Conservation (phyloP, 331 rosid species). For the Prunus yedoensis region DNA sequence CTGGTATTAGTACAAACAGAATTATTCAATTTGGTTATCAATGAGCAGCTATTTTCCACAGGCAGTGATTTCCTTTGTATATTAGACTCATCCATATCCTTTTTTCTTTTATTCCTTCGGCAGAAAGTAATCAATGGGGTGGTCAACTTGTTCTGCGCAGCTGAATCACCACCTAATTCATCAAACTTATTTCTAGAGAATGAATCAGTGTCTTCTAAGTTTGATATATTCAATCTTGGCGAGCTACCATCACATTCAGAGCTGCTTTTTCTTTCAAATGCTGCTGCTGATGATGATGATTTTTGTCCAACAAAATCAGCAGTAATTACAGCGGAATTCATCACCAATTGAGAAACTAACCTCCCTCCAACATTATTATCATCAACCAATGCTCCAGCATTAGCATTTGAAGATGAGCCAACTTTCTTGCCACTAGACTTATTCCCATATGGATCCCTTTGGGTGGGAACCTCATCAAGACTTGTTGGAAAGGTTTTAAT, state of each 20-base stretch:
- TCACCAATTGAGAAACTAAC: conserved; percentile 22
- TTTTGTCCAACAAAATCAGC: conserved; percentile 27
- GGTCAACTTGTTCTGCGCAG: conserved; percentile 12
- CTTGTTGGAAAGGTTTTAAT: conserved; percentile 4
- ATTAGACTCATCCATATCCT: conserved; percentile 27
- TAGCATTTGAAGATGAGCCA: conserved; percentile 30
- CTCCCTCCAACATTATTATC: conserved; percentile 27
- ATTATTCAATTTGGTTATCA: conserved; percentile 40
- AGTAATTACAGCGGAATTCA: conserved; percentile 22
- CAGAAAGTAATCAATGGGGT: conserved; percentile 48
- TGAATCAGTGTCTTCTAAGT: conserved; percentile 29
- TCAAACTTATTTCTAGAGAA: conserved; percentile 29
- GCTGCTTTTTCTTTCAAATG: conserved; percentile 28
- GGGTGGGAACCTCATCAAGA: conserved; percentile 31
- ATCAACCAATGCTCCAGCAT: conserved; percentile 25
- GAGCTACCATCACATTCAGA: conserved; percentile 29
- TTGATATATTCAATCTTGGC: conserved; percentile 32
- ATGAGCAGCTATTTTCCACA: conserved; percentile 32
- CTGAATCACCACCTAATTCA: conserved; percentile 19
- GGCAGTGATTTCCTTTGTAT: conserved; percentile 19
- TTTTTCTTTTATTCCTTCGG: conserved; percentile 51
- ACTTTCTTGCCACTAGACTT: conserved; percentile 15
- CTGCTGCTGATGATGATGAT: conserved; percentile 26
- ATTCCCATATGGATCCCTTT: conserved; percentile 27
- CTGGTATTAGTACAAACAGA: conserved; percentile 28